phyloP scores from a whole-genome alignment of 1,284 basidiomycete species.

The Testicularia cyperi region DNA sequence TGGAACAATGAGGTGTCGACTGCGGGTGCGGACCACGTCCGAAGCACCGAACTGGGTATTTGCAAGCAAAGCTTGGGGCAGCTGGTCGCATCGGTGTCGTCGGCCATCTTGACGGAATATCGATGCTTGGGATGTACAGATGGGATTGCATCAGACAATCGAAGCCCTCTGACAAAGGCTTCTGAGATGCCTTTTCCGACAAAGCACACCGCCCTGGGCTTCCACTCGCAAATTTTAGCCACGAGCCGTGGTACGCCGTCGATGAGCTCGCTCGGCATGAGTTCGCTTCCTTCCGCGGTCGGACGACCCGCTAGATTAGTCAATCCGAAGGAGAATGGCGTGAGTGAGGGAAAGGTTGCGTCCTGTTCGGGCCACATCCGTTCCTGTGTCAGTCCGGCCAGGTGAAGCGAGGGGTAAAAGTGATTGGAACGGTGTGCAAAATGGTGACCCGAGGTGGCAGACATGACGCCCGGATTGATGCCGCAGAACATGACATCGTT shows the following conservation, averaged over 20 bases:
- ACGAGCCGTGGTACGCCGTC: conserved; percentile 31
- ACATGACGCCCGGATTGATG: conserved; percentile 44
- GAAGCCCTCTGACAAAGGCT: conserved; percentile 24
- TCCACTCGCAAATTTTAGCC: conserved; percentile 19
- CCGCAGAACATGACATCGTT: conserved; percentile 43
- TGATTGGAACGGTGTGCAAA: conserved; percentile 42
- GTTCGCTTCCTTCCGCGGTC: conserved; percentile 33
- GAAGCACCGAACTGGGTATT: too few species aligned
- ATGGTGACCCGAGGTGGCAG: conserved; percentile 22
- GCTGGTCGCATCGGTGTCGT: too few species aligned
- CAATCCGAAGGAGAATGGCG: conserved; percentile 22
- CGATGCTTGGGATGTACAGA: too few species aligned
- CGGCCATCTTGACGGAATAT: too few species aligned
- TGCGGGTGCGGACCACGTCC: too few species aligned
- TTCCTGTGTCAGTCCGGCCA: conserved; percentile 24
- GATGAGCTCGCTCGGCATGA: conserved; percentile 26
- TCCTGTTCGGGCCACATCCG: conserved; percentile 38
- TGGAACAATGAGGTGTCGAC: too few species aligned
- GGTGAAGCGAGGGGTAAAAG: conserved; percentile 33
- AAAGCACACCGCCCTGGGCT: conserved; percentile 27
- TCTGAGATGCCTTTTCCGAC: conserved; percentile 41
- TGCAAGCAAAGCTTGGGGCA: too few species aligned
- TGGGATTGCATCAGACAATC: conserved; percentile 15
- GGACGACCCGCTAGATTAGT: conserved; percentile 33
- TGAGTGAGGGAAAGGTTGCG: conserved; percentile 14